Base-by-base conservation (phyloP, 352 stramenopile species). In the Globisporangium solare region DNA sequence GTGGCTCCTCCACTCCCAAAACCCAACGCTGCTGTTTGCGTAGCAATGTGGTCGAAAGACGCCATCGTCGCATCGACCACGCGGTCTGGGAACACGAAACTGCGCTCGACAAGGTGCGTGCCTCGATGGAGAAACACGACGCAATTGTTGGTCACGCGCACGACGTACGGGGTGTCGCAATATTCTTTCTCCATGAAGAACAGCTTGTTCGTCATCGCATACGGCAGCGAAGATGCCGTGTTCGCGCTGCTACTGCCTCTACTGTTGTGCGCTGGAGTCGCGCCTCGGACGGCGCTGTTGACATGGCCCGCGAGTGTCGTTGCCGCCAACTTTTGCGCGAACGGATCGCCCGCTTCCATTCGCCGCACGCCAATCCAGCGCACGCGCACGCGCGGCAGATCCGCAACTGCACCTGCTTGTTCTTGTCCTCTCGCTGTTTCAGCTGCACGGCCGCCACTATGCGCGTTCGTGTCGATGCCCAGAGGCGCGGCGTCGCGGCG, bases 101-200 rank as follows among this genome's bases (percentile, higher is more conserved):
- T 68, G 18, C 77, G 75, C 56, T 89, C 82, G 17, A 86, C 71
- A 42, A 89, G 58, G 51, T 83, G 60, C 14, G 75, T 73, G 17
- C 60, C 70, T 47, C 70, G 71, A 58, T 86, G 70, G 3, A 86
- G 43, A 50, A 89, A 83, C 40, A 62, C 67, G n/a, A 92, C 82
- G 37, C 60, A 67, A 54, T 80, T 60, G 45, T 71, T 71, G 21
- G 32, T 58, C 40, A 82, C 61, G 21, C 70, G 73, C 31, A 83
- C 62, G n/a, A 80, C 37, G 18, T 63, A 81, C 31, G 71, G 69
- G 5, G 60, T 74, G 11, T 48, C 47, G 13, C 56, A 40, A 31
- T 67, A 68, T 45, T 71, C 61, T 5, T 57, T 51, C 46, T 78
- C 73, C 20, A 47, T 60, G 50, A 75, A 79, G 62, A 78, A 75